These are phyloP conservation scores for Gliomastix tumulicola DNA, from an alignment of 2,329 filamentous ascomycete species.

Conservation along the genomic window DNA sequence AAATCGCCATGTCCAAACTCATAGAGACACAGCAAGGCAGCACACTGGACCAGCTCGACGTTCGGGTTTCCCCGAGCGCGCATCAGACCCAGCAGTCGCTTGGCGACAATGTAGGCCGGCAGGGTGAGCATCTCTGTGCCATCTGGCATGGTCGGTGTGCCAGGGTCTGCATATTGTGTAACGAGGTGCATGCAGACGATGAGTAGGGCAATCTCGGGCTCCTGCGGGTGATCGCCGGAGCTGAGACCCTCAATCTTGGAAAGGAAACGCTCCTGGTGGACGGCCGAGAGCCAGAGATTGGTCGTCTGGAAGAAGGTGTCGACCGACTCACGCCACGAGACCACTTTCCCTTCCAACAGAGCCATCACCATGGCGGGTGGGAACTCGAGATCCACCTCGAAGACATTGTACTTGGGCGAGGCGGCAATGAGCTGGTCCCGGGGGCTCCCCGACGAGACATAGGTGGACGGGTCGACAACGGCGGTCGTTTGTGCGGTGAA, in stretches of 20 bases:
- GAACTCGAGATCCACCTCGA: conserved; percentile 23
- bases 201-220: conserved; percentile 26
- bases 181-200: conserved; percentile 34
- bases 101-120: conserved; percentile 28
- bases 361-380: conserved; percentile 28
- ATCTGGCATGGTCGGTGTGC: conserved; percentile 17
- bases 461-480: conserved; percentile 15
- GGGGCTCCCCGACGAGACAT: conserved; percentile 11
- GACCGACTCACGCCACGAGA: conserved; percentile 28
- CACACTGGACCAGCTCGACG: conserved; percentile 32
- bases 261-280: conserved; percentile 30
- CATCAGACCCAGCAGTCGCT: conserved; percentile 26
- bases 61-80: conserved; percentile 24
- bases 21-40: conserved; percentile 31
- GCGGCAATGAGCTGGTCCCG: conserved; percentile 6
- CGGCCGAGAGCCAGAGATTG: conserved; percentile 31
- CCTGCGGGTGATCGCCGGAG: conserved; percentile 11
- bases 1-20: conserved; percentile 36
- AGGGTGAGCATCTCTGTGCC: conserved; percentile 30
- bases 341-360: conserved; percentile 22
- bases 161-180: conserved; percentile 28
- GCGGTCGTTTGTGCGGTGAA: conserved; percentile 24
- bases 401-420: conserved; percentile 10
- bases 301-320: conserved; percentile 30
- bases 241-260: conserved; percentile 17